Percentiles rank a stretch among this genome's conserved stretches.
These are phyloP conservation scores for Aureoboletus auriporus DNA, from an alignment of 768 basidiomycete genomes.

Conservation along the genomic window DNA sequence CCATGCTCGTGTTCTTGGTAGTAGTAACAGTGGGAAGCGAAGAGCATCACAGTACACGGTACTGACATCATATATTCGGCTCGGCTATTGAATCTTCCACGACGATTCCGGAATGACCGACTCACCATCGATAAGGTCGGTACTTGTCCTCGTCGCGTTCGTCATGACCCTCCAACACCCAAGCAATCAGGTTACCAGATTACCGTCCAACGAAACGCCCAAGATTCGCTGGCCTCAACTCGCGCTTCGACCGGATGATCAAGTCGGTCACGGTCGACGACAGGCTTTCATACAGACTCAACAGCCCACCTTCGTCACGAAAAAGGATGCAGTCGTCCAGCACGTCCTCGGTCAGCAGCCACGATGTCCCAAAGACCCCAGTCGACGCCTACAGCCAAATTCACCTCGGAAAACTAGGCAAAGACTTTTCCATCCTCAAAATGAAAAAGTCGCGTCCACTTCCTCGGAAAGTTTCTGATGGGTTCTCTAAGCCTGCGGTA, in stretches of 20 bases:
- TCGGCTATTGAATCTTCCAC: no score
- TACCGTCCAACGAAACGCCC: conserved; percentile 40
- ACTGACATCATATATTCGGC: no score
- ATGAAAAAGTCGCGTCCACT: conserved; percentile 21
- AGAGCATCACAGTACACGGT: no score
- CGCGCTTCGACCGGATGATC: conserved; percentile 66
- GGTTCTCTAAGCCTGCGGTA: conserved; percentile 16
- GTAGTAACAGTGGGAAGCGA: no score
- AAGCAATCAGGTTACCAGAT: conserved; percentile 5
- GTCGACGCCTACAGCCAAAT: conserved; percentile 36
- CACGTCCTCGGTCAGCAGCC: conserved; percentile 44
- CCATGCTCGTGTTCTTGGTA: no score
- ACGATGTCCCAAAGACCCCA: conserved; percentile 39
- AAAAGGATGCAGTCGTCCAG: conserved; percentile 36
- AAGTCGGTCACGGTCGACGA: conserved; percentile 54
- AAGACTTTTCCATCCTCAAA: conserved; percentile 43
- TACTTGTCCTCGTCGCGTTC: conserved; percentile 3
- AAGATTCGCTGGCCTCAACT: conserved; percentile 48
- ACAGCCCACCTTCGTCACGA: conserved; percentile 21
- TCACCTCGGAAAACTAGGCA: conserved; percentile 33
- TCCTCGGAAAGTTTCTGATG: conserved; percentile 7
- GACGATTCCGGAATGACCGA: no score
- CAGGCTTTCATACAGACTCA: conserved; percentile 23
- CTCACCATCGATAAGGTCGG: no score
- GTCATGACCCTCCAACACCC: neutral